Base-by-base conservation (phyloP, 202 grass and related monocot species). In the Dendrocalamus latiflorus region DNA sequence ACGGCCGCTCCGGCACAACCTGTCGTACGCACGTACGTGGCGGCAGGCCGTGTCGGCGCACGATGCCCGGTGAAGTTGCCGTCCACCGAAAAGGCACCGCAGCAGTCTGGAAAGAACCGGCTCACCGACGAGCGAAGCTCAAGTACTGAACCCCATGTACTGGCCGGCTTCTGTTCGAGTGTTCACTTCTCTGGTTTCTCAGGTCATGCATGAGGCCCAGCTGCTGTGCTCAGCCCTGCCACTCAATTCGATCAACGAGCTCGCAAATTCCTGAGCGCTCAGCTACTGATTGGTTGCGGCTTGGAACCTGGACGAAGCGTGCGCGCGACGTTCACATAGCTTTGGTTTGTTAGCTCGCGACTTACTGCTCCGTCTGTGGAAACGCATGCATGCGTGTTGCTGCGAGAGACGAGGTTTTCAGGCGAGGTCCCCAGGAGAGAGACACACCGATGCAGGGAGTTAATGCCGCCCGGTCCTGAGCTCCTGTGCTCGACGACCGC, bases 31-130 rank as follows among this genome's bases (percentile, higher is more conserved):
- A 2, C 11, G 83, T 24, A 67, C 74, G 57, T 13, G 58, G 39
- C 33, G 39, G 75, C 63, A 45, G 47, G 8, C 74, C 55, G 57
- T 21, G 50, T 74, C 85, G 85, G 61, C 85, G 83, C 83, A 56
- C 39, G 64, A 41, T 21, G 33, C 44, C 68, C 72, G 48, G 72
- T 37, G 44, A 53, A 49, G 34, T 16, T 28, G 70, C 81, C 81
- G 45, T 65, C 70, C 47, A 24, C n/a, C n/a, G 33, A 53, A 60
- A 58, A 70, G 43, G 38, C 20, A 4, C 6, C 7, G 18, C 28
- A n/a, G 12, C 39, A 39, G 13, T 36, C 49, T 30, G 36, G 21
- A 57, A 59, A 59, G 37, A 43, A 4, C 20, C 63, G 48, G 13
- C 28, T 34, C 60, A 50, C 68, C 68, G 68, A 71, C 44, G 68